These are phyloP conservation scores for Curvularia spicifera DNA, from an alignment of 2,329 filamentous ascomycete species.

Conservation along the genomic window DNA sequence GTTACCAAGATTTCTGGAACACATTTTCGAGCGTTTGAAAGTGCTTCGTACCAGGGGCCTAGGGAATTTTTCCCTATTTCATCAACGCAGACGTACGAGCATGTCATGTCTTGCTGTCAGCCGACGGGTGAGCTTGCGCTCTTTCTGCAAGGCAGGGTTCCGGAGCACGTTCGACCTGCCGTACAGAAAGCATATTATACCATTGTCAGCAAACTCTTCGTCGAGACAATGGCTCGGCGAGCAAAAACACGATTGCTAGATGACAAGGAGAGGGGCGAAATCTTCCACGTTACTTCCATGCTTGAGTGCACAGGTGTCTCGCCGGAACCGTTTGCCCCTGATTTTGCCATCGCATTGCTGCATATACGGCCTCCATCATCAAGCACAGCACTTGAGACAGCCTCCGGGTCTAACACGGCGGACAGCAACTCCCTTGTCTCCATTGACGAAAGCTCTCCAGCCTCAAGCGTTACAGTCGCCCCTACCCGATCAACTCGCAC, in stretches of 20 bases:
- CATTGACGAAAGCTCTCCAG: background rate
- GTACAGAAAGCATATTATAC: slow-evolving; percentile 39
- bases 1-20: slow-evolving; percentile 33
- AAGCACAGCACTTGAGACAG: background rate
- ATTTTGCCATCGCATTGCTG: slow-evolving; percentile 36
- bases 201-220: slow-evolving; percentile 33
- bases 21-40: slow-evolving; percentile 18
- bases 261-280: slow-evolving; percentile 32
- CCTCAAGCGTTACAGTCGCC: background rate
- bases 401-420: too few relatives aligned
- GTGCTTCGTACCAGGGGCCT: slow-evolving; percentile 25
- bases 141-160: slow-evolving; percentile 32
- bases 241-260: slow-evolving; percentile 23
- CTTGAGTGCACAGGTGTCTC: slow-evolving; percentile 27
- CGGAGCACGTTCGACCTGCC: slow-evolving; percentile 25
- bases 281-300: slow-evolving; percentile 28
- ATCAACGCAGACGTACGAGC: slow-evolving; percentile 27
- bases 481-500: background rate
- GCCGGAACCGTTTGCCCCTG: slow-evolving; percentile 36
- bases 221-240: slow-evolving; percentile 25
- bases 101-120: slow-evolving; percentile 32
- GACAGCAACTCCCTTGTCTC: background rate
- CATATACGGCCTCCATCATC: slow-evolving; percentile 10
- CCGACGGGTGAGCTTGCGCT: slow-evolving; percentile 30
- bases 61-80: slow-evolving; percentile 39